Conservation (phyloP, 176 grass and related monocot species). For the Triticum urartu region DNA sequence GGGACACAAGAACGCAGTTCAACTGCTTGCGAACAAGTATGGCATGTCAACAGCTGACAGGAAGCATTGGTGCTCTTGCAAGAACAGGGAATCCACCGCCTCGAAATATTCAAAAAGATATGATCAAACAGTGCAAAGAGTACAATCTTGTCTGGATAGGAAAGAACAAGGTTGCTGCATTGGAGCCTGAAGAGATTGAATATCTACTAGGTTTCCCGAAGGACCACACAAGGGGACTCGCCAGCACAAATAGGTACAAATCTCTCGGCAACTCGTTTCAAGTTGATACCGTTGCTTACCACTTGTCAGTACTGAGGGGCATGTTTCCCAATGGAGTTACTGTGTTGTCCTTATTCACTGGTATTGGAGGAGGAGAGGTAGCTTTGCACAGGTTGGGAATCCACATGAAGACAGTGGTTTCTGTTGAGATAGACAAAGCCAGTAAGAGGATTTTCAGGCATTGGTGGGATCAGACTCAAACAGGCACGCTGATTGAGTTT, state of each 20-base stretch:
- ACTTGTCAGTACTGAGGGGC: conserved; percentile 58
- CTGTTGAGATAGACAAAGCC: conserved; percentile 61
- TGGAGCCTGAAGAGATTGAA: conserved; percentile 82
- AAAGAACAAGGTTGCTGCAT: conserved; percentile 54
- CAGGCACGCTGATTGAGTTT: conserved; percentile 56
- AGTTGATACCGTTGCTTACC: conserved; percentile 75
- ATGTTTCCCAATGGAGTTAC: conserved; percentile 66
- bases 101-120: conserved; percentile 33
- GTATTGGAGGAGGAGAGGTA: conserved; percentile 91
- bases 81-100: conserved; percentile 32
- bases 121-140: conserved; percentile 56
- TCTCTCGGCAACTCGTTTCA: conserved; percentile 83
- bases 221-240: conserved; percentile 74
- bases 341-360: conserved; percentile 63
- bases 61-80: conserved; percentile 38
- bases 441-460: conserved; percentile 51
- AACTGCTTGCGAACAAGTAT: conserved; percentile 83
- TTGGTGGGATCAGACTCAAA: conserved; percentile 84
- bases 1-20: conserved; percentile 69
- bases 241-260: conserved; percentile 55
- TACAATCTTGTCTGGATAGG: conserved; percentile 87
- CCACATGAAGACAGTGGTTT: conserved; percentile 52
- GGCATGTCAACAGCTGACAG: conserved; percentile 44
- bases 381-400: conserved; percentile 76
- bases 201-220: conserved; percentile 63